A percentile compares a stretch with the other conserved stretches of the same genome.
Conservation (phyloP, 331 rosid genomes). For the Pyracantha coccinea region DNA sequence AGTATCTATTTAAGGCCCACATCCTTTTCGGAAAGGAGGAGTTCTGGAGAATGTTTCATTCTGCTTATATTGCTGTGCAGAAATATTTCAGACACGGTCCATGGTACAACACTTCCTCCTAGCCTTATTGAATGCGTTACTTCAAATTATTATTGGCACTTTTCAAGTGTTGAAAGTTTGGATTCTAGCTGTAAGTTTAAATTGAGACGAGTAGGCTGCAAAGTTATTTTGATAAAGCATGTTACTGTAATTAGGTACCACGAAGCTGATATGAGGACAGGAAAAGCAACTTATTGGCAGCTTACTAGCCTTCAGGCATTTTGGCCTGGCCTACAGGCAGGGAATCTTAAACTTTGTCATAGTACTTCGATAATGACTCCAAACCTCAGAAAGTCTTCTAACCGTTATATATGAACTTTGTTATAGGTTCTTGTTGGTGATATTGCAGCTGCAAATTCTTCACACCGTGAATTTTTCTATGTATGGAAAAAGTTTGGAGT, state of each 20-base stretch:
- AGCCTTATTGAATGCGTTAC: not conserved
- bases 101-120: conserved; percentile 42
- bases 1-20: conserved; percentile 87
- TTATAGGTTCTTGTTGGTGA: conserved; percentile 90
- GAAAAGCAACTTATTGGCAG: conserved; percentile 96
- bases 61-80: conserved; percentile 90
- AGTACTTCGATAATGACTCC: not conserved
- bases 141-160: not conserved
- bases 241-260: conserved; percentile 66
- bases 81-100: conserved; percentile 93
- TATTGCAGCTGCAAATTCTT: conserved; percentile 82
- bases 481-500: conserved; percentile 89
- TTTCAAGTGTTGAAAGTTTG: not conserved
- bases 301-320: conserved; percentile 99
- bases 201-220: not conserved
- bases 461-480: conserved; percentile 81
- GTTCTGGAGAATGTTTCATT: conserved; percentile 91
- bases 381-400: conserved; percentile 11
- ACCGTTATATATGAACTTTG: conserved; percentile 18
- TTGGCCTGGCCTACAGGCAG: conserved; percentile 99
- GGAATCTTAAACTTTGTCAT: conserved; percentile 17
- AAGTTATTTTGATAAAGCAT: not conserved
- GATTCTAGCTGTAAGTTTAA: not conserved
- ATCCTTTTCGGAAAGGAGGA: conserved; percentile 96
- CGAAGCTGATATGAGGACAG: conserved; percentile 96